A percentile compares a stretch with the other conserved stretches of the same genome.
Conservation (phyloP, 805 yeast genomes). For the Candida patagonica region DNA sequence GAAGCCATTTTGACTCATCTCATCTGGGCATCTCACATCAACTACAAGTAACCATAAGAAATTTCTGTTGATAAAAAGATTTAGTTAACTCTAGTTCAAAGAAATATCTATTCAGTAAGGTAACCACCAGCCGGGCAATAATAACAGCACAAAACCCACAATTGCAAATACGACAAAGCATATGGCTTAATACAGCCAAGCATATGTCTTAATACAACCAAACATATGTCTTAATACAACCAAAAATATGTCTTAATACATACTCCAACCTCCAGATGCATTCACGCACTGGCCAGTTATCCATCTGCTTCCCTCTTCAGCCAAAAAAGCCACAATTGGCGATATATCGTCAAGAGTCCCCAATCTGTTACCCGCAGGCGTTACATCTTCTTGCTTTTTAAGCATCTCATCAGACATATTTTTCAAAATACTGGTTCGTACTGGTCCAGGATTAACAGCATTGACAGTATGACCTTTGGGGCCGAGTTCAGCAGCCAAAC, state of each 20-base stretch:
- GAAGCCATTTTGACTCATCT: too few relatives aligned
- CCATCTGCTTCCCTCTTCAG: conserved; percentile 15
- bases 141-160: too few relatives aligned
- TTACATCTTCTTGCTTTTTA: conserved; percentile 4
- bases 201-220: too few relatives aligned
- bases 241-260: not conserved
- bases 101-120: too few relatives aligned
- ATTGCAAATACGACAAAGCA: too few relatives aligned
- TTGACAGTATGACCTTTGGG: conserved; percentile 12
- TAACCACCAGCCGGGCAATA: too few relatives aligned
- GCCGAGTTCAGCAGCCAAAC: conserved; percentile 14
- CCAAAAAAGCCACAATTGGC: conserved; percentile 10
- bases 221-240: too few relatives aligned
- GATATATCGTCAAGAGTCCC: conserved; percentile 12
- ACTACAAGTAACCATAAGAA: too few relatives aligned
- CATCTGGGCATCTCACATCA: too few relatives aligned
- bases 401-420: conserved; percentile 6
- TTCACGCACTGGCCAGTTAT: conserved; percentile 12
- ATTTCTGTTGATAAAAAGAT: too few relatives aligned
- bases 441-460: conserved; percentile 15
- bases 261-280: conserved; percentile 18
- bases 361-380: conserved; percentile 3
- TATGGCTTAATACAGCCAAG: too few relatives aligned
- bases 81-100: too few relatives aligned
- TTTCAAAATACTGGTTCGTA: conserved; percentile 11